Conservation (phyloP, 495 filamentous ascomycete genomes). For the Podospora didyma region DNA sequence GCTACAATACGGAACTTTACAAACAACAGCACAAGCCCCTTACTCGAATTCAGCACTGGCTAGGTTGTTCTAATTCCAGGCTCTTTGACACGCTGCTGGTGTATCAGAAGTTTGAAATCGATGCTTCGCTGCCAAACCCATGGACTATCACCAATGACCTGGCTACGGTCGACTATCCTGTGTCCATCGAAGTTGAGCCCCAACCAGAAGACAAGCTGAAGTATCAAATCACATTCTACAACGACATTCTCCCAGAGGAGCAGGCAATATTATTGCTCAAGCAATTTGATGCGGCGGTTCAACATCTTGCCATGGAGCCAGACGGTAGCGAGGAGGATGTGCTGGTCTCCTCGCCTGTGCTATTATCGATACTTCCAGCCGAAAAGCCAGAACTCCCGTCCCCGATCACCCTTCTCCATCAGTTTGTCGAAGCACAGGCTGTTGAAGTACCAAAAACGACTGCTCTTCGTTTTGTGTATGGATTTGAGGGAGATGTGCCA, state of each 20-base stretch:
- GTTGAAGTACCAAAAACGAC: constrained; percentile 36
- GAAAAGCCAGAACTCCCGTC: constrained; percentile 37
- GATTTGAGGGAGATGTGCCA: constrained; percentile 23
- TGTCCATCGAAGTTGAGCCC: constrained; percentile 71
- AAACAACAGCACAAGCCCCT: constrained; percentile 69
- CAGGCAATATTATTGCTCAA: constrained; percentile 58
- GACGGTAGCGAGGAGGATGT: constrained; percentile 21
- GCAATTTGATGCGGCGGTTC: constrained; percentile 58
- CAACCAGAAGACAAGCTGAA: constrained; percentile 37
- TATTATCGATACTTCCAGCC: constrained; percentile 56
- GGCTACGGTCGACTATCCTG: constrained; percentile 52
- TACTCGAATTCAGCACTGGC: constrained; percentile 61
- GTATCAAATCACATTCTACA: constrained; percentile 58
- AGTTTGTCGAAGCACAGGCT: constrained; percentile 53
- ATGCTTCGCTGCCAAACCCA: neutral
- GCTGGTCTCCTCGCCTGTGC: constrained; percentile 12
- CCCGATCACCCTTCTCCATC: constrained; percentile 51
- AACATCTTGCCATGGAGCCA: constrained; percentile 38
- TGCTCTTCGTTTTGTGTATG: constrained; percentile 59
- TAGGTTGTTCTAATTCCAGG: constrained; percentile 50
- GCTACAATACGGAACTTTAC: constrained; percentile 55
- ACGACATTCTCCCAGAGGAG: constrained; percentile 53
- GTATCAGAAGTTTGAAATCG: constrained; percentile 57
- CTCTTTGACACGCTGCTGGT: constrained; percentile 79
- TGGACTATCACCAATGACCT: constrained; percentile 33